Base-by-base conservation (phyloP, 1,139 yeast genomes). In the Saccharomyces uvarum region DNA sequence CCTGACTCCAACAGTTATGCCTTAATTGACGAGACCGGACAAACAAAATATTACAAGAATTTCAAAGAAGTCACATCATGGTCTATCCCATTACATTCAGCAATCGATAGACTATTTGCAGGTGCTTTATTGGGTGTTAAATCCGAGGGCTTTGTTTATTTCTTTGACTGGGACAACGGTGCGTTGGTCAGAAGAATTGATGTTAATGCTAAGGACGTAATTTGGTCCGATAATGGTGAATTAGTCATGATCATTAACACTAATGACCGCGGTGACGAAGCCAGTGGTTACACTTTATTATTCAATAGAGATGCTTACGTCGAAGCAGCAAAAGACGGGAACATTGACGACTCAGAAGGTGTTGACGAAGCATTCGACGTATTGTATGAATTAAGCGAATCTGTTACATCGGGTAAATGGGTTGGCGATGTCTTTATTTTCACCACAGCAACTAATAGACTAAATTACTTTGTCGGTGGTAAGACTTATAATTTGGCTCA, bases 351-450 rank as follows among this genome's bases (percentile, higher is more conserved):
- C 13, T 95, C 88, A 67, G 96, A 89, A 69, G 97, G 97, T 60
- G 88, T 87, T 47, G 96, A 86, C 67, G 84, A 80, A 48, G 81
- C 95, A 9, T 89, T 95, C 70, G 95, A 88, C 58, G 95, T 91
- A 29, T 76, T 88, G 56, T 82, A 84, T 67, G 96, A 95, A 59
- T 80, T 90, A 59, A 82, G 83, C 55, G 99, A 93, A 68, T 75
- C 85, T 31, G 82, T 93, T 47, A 82, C 88, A 58, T 86, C 96
- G 21, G 97, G 97, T 65, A 85, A 85, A 70, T 93, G 97, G 88
- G 89, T 91, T 65, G 99, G 99, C 62, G 98, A 93, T 74, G 97
- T 95, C 48, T 91, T 91, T 70, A 82, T 93, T 54, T 93, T 86
- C 75, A 89, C 98, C 14, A 85, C 96, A 1, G 66, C 84, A 24